Evolutionary conservation across 2,329 filamentous ascomycete species (phyloP).

Genomic region (Ophiostoma himal-ulmi): DNA sequence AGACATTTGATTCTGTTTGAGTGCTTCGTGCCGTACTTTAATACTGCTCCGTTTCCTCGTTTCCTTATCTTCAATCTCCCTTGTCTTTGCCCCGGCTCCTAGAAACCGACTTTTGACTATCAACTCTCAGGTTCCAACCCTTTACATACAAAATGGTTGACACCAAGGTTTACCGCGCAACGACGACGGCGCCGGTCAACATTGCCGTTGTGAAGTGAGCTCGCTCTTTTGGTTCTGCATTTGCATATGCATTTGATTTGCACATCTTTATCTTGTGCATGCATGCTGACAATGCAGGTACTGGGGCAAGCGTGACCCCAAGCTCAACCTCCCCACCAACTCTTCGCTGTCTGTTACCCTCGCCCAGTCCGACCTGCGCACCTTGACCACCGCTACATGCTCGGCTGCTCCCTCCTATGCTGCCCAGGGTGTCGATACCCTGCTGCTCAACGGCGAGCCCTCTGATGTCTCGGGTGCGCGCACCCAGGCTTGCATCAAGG

Average conservation of each 20-base stretch:
- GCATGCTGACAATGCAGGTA: conserved; percentile 50
- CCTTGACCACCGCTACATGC: conserved; percentile 91
- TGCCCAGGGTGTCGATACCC: conserved; percentile 52
- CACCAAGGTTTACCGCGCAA: conserved; percentile 72
- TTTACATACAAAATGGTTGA: conserved; percentile 31
- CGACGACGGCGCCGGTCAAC: conserved; percentile 94
- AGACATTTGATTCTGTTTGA: not conserved
- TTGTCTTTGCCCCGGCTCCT: not conserved
- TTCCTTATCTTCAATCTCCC: too few species aligned
- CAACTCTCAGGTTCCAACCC: not conserved
- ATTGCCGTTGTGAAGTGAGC: conserved; percentile 91
- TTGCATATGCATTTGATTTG: not conserved
- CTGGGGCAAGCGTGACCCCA: conserved; percentile 95
- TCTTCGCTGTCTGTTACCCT: conserved; percentile 95
- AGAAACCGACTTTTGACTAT: not conserved
- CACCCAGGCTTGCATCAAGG: conserved; percentile 90
- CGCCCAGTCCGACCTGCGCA: conserved; percentile 87
- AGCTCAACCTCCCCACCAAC: conserved; percentile 95
- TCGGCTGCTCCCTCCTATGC: conserved; percentile 57
- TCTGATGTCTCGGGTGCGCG: conserved; percentile 84
- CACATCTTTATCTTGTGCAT: not conserved
- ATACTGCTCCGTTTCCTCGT: not conserved
- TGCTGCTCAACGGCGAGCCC: conserved; percentile 74
- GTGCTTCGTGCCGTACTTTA: not conserved
- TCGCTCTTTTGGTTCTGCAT: conserved; percentile 15